Evolutionary conservation across 345 rosid genomes (phyloP).

Genomic region (Boechera divaricarpa): DNA sequence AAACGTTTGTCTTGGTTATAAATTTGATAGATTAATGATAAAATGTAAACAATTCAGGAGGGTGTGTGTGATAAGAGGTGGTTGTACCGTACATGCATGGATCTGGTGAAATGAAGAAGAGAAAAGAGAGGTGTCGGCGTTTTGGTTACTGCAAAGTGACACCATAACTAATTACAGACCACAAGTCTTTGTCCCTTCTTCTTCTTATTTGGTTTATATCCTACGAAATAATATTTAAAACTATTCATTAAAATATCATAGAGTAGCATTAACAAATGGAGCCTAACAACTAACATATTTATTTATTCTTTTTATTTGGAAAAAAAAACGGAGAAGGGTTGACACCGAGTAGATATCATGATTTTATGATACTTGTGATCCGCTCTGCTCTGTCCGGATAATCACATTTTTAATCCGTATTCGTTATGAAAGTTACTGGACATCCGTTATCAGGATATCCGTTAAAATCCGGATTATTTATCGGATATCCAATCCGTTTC

Average conservation of each 20-base stretch:
- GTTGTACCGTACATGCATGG: conserved; percentile 47
- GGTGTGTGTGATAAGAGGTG: conserved; percentile 36
- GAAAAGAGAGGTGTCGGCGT: conserved; percentile 37
- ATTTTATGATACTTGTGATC: no score
- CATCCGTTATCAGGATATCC: no score
- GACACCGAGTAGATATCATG: no score
- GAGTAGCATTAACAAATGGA: no score
- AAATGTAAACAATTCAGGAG: conserved; percentile 20
- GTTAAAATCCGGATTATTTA: no score
- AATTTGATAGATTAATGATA: background rate
- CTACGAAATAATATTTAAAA: conserved; percentile 2
- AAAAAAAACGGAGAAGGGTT: no score
- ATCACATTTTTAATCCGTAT: no score
- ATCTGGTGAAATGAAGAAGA: conserved; percentile 50
- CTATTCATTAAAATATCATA: conserved; percentile 21
- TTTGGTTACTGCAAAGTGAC: conserved; percentile 58
- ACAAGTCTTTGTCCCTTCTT: conserved; percentile 77
- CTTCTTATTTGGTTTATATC: conserved; percentile 24
- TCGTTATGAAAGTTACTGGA: no score
- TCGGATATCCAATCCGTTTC: no score
- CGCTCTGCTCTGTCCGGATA: no score
- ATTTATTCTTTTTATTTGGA: no score
- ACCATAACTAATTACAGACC: conserved; percentile 72
- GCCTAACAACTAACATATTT: background rate
- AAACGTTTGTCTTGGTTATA: background rate